A percentile compares a stretch with the other conserved stretches of the same genome.
These are phyloP conservation scores for Vaucheria bursata DNA, from an alignment of 352 stramenopile species.

Conservation along the genomic window DNA sequence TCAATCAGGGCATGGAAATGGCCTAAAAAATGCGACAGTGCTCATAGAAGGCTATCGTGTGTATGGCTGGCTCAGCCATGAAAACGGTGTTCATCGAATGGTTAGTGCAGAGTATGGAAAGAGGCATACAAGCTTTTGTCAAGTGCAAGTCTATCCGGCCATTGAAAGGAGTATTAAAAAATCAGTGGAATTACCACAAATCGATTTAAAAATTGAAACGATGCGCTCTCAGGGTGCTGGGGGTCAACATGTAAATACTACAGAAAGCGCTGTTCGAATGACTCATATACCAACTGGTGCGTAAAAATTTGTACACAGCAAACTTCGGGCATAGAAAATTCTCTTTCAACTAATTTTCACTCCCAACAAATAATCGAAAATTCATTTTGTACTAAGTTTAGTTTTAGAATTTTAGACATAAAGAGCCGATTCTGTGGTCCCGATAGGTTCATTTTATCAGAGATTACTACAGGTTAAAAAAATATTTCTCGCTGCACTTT, in stretches of 20 bases:
- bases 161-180: neutral
- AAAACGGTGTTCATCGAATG: slow-evolving; percentile 82
- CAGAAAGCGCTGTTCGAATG: slow-evolving; percentile 80
- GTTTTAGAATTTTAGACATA: no score
- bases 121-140: slow-evolving; percentile 38
- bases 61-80: slow-evolving; percentile 78
- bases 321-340: no score
- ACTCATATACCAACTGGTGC: slow-evolving; percentile 73
- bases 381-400: no score
- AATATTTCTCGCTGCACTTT: no score
- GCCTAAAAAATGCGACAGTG: slow-evolving; percentile 20
- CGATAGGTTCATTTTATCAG: no score
- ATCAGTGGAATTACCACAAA: slow-evolving; percentile 33
- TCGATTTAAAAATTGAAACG: slow-evolving; percentile 81
- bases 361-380: no score
- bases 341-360: no score
- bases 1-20: no score
- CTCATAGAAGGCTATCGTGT: slow-evolving; percentile 54
- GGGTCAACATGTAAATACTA: slow-evolving; percentile 88
- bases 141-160: slow-evolving; percentile 3
- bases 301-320: no score
- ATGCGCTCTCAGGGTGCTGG: slow-evolving; percentile 76
- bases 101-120: slow-evolving; percentile 60
- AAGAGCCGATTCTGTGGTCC: no score
- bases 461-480: no score